Base-by-base conservation (phyloP, 768 basidiomycete species). In the Megacollybia marginata region DNA sequence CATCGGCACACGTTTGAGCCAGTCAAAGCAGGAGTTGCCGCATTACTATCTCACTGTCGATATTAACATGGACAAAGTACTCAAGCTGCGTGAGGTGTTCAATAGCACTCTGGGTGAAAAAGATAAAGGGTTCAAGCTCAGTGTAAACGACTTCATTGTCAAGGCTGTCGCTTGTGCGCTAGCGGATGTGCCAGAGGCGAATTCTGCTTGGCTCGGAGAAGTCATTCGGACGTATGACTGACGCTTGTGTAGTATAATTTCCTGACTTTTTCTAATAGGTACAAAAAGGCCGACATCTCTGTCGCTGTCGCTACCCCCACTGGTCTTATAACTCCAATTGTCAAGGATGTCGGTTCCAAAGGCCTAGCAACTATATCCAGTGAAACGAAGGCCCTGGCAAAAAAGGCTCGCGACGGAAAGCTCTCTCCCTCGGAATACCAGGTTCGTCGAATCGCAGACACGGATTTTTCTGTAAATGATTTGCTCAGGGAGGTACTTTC, bases 131-230 rank as follows among this genome's bases (percentile, higher is more conserved):
- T 83, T 88, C 32, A 99, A 98, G 73, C 79, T 99, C 47, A 94
- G 91, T 57, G 91, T 99, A 52, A 98, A 98, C 66, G 96, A 99
- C 70, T 99, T 99, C 65, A 81, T 99, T 60, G 83, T 98, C 62
- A 99, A 99, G 70, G 96, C 92, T 5, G 82, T 88, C 32, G 82
- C 88, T 9, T 87, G 92, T 59, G 94, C 96, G 1, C 76, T 98
- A 46, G 77, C 80, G 40, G 96, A 98, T 61, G 94, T 98, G 31
- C 96, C 96, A 43, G 96, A 98, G 65, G 94, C 85, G 57, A 99
- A 99, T 74, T 91, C 92, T 47, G 93, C 94, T 11, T 98, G 95
- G 96, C 68, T 97, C 53, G 94, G 94, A 55, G 95, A 99, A 55
- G 79, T 84, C 50, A 95, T 99, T 68, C 75, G 96, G 69, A 88